phyloP scores from a whole-genome alignment of 1,284 basidiomycete species.

The Amylostereum chailletii region DNA sequence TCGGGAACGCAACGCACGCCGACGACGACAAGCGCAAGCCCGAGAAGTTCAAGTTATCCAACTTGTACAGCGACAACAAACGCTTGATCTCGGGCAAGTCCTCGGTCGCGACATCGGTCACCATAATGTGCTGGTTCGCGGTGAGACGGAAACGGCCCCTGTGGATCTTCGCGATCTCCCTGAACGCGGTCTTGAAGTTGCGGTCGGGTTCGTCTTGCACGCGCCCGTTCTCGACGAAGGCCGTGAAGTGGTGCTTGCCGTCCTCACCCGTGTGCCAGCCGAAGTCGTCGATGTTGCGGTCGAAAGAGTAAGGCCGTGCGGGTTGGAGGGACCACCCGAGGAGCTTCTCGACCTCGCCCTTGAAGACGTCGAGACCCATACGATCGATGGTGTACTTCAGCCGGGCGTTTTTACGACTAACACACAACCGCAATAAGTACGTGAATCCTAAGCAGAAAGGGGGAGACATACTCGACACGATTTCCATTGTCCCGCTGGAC shows the following conservation, averaged over 20 bases:
- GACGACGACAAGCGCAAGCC: constrained; percentile 82
- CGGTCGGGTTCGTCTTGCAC: constrained; percentile 87
- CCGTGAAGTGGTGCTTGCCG: constrained; percentile 86
- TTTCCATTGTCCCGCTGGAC: constrained; percentile 96
- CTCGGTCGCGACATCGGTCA: constrained; percentile 75
- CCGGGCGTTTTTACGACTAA: constrained; percentile 66
- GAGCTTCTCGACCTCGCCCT: constrained; percentile 83
- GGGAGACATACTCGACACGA: constrained; percentile 66
- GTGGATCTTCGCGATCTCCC: constrained; percentile 90
- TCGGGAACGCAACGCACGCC: constrained; percentile 97
- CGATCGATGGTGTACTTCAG: constrained; percentile 97
- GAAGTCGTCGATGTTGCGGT: constrained; percentile 88
- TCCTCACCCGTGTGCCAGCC: constrained; percentile 89
- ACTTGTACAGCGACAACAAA: constrained; percentile 79
- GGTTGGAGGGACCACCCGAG: constrained; percentile 77
- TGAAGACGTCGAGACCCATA: constrained; percentile 83
- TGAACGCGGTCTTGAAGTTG: constrained; percentile 90
- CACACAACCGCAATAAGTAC: constrained; percentile 2
- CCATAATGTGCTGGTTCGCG: constrained; percentile 90
- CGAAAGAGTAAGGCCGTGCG: constrained; percentile 75
- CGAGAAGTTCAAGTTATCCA: constrained; percentile 82
- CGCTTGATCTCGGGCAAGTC: constrained; percentile 74
- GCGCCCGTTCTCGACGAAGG: constrained; percentile 97
- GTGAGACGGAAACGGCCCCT: constrained; percentile 91
- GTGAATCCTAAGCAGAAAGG: constrained; percentile 1